Evolutionary conservation across 2,329 filamentous ascomycete genomes (phyloP).

Genomic region (Chaetomium strumarium): DNA sequence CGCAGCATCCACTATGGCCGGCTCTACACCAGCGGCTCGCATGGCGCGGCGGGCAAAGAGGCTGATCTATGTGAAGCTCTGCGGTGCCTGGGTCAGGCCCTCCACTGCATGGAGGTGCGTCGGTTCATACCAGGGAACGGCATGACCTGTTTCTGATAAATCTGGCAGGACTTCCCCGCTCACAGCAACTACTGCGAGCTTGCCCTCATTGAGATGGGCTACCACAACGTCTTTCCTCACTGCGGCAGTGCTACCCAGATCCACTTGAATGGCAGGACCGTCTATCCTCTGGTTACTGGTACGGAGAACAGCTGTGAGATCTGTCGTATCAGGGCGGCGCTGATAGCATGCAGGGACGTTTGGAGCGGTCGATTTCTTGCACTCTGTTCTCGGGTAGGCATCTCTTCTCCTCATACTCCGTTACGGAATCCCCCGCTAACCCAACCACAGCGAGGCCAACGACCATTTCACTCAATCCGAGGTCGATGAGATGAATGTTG

Average conservation of each 20-base stretch:
- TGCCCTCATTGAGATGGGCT: conserved; percentile 65
- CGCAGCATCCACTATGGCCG: conserved; percentile 73
- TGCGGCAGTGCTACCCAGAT: conserved; percentile 63
- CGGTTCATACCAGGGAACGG: neutral
- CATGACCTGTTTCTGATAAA: neutral
- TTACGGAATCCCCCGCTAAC: conserved; percentile 29
- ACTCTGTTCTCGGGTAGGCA: conserved; percentile 56
- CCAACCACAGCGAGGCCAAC: conserved; percentile 54
- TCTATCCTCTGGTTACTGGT: conserved; percentile 68
- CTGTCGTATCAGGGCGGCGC: neutral
- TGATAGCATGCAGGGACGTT: conserved; percentile 46
- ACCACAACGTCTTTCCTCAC: conserved; percentile 65
- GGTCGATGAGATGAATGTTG: conserved; percentile 72
- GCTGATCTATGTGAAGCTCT: conserved; percentile 76
- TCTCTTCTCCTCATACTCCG: neutral
- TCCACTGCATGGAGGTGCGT: conserved; percentile 62
- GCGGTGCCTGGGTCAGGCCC: conserved; percentile 66
- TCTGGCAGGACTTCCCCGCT: conserved; percentile 58
- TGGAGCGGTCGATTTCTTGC: conserved; percentile 77
- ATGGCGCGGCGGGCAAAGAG: conserved; percentile 58
- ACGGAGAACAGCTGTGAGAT: neutral
- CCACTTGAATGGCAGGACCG: conserved; percentile 56
- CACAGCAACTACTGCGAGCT: conserved; percentile 83
- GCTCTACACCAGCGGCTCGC: conserved; percentile 62
- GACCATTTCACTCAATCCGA: conserved; percentile 83